Conservation (phyloP, 1,139 yeast species). For the Diutina scorzettiae region DNA sequence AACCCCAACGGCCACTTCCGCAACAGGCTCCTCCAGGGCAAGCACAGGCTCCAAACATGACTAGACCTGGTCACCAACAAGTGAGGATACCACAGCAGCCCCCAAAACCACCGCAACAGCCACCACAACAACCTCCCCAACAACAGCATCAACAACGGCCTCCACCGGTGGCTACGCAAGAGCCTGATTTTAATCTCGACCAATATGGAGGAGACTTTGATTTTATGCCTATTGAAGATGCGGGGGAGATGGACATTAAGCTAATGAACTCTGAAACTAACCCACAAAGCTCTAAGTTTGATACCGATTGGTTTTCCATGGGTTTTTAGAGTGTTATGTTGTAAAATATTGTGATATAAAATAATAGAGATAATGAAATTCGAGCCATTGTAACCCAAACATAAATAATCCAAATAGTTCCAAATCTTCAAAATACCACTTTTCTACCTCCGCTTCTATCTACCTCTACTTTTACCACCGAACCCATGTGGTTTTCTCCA, state of each 20-base stretch:
- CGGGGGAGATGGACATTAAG: conserved; percentile 4
- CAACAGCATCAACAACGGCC: neutral
- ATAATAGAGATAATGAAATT: too few relatives aligned
- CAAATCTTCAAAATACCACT: too few relatives aligned
- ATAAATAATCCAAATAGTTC: too few relatives aligned
- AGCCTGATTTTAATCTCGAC: conserved; percentile 1
- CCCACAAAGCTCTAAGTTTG: neutral
- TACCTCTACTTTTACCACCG: too few relatives aligned
- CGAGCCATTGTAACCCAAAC: too few relatives aligned
- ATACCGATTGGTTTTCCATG: conserved; percentile 5
- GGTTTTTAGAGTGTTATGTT: too few relatives aligned
- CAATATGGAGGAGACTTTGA: conserved; percentile 5
- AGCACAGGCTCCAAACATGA: neutral
- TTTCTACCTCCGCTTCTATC: too few relatives aligned
- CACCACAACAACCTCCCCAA: neutral
- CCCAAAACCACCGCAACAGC: neutral
- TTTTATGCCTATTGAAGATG: conserved; percentile 2
- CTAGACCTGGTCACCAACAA: too few relatives aligned
- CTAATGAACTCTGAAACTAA: conserved; percentile 1
- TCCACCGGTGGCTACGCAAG: neutral
- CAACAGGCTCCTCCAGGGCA: neutral
- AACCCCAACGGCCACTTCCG: neutral
- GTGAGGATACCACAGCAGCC: neutral
- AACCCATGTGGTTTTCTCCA: too few relatives aligned
- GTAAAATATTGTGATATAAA: too few relatives aligned